Base-by-base conservation (phyloP, 495 filamentous ascomycete species). In the Trichoderma virens region DNA sequence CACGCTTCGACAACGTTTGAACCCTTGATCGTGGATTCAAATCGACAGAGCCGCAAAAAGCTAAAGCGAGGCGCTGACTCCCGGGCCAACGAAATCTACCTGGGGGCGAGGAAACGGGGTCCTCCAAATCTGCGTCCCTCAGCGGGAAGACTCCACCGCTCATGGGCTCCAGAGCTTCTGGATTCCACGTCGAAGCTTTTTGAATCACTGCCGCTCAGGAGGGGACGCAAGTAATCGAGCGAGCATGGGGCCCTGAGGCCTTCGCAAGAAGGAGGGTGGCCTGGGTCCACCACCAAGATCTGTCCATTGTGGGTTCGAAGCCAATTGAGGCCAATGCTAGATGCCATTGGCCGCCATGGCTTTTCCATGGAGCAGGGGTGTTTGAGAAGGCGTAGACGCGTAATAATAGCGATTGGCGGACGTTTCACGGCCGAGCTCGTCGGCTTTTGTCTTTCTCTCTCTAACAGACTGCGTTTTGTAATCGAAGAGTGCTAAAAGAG, bases 161-260 rank as follows among this genome's bases (percentile, higher is more conserved):
- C 51, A 30, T 28, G 20, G 51, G 51, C 51, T 61, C 35, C 59
- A 39, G 59, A 25, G 59, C 59, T 61, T 61, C 59, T 61, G 59
- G 59, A 61, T 20, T 34, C 30, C 5, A 20, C 28, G 59, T 61
- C 59, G 59, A 61, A 61, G 59, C 31, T 61, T 61, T 61, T 38
- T 61, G 59, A 18, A 34, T 61, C 59, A 25, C 59, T 56, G n/a
- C 51, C 51, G 51, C 51, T 56, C 23, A 56, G 25, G 51, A 56
- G 51, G 23, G 51, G 25, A 56, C 51, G 51, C 51, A 56, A 30
- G 51, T 14, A 30, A 56, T 56, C 23, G 25, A 56, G 51, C 51
- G 51, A 30, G 25, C 51, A 56, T 28, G 43, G 47, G 51, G 51
- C 51, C 51, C 20, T 13, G 25, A 27, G 51, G 23, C 1, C 9